A percentile compares a stretch with the other conserved stretches of the same genome.
phyloP scores from a whole-genome alignment of 305 asterid genomes.

The Fraxinus ornus region DNA sequence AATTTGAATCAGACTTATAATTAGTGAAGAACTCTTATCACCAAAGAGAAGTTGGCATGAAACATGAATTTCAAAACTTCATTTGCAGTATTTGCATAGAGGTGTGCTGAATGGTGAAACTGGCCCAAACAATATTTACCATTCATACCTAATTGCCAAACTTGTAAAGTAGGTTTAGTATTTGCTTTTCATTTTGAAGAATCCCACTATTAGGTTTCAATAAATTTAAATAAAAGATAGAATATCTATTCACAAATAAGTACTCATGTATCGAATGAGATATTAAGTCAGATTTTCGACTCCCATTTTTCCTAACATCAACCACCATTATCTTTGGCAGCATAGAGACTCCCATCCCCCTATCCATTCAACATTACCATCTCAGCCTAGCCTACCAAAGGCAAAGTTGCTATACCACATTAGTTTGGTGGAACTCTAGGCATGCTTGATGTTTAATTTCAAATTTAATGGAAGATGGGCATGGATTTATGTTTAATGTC shows the following conservation, averaged over 20 bases:
- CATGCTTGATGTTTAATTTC: neutral
- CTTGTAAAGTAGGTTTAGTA: neutral
- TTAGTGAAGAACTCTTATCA: neutral
- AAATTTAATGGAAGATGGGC: neutral
- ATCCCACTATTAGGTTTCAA: neutral
- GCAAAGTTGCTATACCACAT: neutral
- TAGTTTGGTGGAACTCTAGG: neutral
- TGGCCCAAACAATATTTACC: neutral
- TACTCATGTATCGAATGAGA: neutral
- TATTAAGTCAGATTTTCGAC: neutral
- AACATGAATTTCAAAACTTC: neutral
- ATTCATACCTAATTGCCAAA: neutral
- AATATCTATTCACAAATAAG: neutral
- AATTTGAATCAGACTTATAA: neutral
- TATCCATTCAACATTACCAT: neutral
- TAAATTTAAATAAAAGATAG: neutral
- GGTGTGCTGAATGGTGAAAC: neutral
- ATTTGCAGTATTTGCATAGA: neutral
- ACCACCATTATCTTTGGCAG: neutral
- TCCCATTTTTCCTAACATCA: neutral
- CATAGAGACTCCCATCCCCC: neutral
- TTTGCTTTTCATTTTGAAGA: neutral
- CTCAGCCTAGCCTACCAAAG: neutral
- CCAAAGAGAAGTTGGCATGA: conserved; percentile 1
- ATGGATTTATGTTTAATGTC: conserved; percentile 10